phyloP scores from a whole-genome alignment of 106 monocot genomes.

The Dioscorea zingiberensis region DNA sequence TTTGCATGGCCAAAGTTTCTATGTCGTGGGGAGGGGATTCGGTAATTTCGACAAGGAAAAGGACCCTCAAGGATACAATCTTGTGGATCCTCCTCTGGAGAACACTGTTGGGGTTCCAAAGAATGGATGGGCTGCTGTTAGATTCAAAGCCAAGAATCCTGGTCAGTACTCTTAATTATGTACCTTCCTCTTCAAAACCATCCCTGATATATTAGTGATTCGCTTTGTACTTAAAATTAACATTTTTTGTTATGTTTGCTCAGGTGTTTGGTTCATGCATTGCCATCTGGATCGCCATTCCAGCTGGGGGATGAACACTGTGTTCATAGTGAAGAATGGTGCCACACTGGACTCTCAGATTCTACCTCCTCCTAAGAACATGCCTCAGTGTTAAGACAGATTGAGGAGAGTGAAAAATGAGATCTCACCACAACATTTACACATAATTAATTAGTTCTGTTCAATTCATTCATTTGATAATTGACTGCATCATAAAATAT shows the following conservation, averaged over 20 bases:
- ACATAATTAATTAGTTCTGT: too few relatives aligned
- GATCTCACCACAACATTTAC: too few relatives aligned
- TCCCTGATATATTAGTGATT: not conserved
- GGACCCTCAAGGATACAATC: constrained; percentile 44
- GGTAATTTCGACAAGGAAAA: constrained; percentile 48
- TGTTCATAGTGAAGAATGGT: constrained; percentile 50
- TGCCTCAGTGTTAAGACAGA: constrained; percentile 35
- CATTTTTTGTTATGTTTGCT: not conserved
- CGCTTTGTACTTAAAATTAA: not conserved
- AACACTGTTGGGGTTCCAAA: constrained; percentile 51
- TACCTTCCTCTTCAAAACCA: too few relatives aligned
- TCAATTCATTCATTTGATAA: too few relatives aligned
- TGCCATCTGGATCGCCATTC: constrained; percentile 48
- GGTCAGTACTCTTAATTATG: constrained; percentile 17
- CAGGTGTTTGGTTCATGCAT: constrained; percentile 65
- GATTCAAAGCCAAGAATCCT: constrained; percentile 49
- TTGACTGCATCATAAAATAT: too few relatives aligned
- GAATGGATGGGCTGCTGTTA: constrained; percentile 44
- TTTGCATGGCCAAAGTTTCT: constrained; percentile 62
- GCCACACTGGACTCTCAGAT: constrained; percentile 4
- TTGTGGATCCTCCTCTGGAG: constrained; percentile 45
- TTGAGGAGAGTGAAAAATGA: too few relatives aligned
- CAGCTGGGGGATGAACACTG: constrained; percentile 51
- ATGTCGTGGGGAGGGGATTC: constrained; percentile 48
- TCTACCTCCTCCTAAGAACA: constrained; percentile 29